Percentiles rank a stretch among this genome's conserved stretches.
Evolutionary conservation across 75 land plant genomes (phyloP).

Genomic region (Cryptomeria japonica): DNA sequence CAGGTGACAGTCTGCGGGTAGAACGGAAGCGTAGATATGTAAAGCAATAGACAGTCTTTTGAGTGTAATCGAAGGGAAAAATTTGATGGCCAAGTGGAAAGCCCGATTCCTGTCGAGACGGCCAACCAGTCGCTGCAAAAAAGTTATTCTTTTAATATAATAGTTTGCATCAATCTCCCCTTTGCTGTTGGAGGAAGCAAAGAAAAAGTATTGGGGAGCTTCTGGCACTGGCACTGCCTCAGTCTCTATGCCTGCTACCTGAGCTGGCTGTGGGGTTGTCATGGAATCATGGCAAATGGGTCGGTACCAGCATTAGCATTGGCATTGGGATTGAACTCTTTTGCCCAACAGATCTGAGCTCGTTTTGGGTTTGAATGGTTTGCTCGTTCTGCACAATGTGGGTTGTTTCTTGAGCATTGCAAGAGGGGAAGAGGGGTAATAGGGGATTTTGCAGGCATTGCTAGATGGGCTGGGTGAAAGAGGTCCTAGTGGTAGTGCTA

Average conservation of each 20-base stretch:
- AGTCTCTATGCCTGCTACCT: not conserved
- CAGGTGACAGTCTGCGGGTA: too few species aligned
- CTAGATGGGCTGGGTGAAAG: not conserved
- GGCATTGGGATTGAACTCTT: not conserved
- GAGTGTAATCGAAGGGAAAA: too few species aligned
- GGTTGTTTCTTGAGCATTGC: not conserved
- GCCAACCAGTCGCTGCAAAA: too few species aligned
- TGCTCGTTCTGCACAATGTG: not conserved
- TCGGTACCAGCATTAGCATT: not conserved
- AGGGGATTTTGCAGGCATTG: not conserved
- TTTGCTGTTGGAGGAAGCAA: not conserved
- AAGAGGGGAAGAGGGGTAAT: not conserved
- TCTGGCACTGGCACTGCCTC: not conserved
- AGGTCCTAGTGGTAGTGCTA: not conserved
- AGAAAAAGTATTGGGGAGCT: not conserved
- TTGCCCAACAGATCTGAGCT: not conserved
- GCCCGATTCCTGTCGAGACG: too few species aligned
- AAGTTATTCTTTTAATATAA: too few species aligned
- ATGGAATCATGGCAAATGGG: not conserved
- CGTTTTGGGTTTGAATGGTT: not conserved
- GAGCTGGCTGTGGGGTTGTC: not conserved
- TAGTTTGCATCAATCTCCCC: not conserved
- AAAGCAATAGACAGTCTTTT: too few species aligned
- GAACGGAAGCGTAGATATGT: too few species aligned
- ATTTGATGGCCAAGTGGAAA: too few species aligned